Evolutionary conservation across 345 rosid genomes (phyloP).

Genomic region (Zanthoxylum bungeanum): DNA sequence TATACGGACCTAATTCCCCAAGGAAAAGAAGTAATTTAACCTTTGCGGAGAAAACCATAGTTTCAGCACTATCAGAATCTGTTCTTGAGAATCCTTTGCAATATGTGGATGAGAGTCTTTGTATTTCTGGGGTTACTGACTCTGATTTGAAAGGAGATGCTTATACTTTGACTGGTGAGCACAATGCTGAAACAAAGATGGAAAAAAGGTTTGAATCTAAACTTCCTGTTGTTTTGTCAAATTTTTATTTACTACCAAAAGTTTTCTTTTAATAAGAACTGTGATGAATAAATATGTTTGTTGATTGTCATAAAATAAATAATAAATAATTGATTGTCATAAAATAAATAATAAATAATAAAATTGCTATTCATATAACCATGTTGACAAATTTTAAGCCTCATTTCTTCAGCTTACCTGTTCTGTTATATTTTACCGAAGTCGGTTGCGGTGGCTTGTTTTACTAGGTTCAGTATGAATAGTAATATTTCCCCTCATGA

Average conservation of each 20-base stretch:
- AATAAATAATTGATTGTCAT: not conserved
- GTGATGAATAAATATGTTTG: not conserved
- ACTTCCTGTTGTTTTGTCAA: not conserved
- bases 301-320: not conserved
- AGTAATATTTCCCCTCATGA: not conserved
- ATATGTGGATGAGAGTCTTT: conserved; percentile 37
- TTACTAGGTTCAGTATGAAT: not conserved
- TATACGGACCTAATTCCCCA: conserved; percentile 83
- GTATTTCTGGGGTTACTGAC: conserved; percentile 27
- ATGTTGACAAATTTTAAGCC: not conserved
- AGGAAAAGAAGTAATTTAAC: conserved; percentile 43
- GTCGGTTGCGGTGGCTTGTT: not conserved
- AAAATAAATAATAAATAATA: not conserved
- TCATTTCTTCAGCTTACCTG: not conserved
- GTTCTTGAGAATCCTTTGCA: conserved; percentile 40
- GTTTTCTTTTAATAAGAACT: not conserved
- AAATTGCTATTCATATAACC: not conserved
- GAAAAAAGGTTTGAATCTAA: conserved; percentile 50
- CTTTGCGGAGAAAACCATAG: conserved; percentile 50
- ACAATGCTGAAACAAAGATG: conserved; percentile 34
- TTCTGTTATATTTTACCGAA: not conserved
- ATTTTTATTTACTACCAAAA: not conserved
- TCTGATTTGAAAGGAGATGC: conserved; percentile 28
- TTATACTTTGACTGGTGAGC: conserved; percentile 24
- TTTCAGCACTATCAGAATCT: conserved; percentile 61